These are phyloP conservation scores for Chlorella sorokiniana DNA, from an alignment of 139 green algal genomes.

Conservation along the genomic window DNA sequence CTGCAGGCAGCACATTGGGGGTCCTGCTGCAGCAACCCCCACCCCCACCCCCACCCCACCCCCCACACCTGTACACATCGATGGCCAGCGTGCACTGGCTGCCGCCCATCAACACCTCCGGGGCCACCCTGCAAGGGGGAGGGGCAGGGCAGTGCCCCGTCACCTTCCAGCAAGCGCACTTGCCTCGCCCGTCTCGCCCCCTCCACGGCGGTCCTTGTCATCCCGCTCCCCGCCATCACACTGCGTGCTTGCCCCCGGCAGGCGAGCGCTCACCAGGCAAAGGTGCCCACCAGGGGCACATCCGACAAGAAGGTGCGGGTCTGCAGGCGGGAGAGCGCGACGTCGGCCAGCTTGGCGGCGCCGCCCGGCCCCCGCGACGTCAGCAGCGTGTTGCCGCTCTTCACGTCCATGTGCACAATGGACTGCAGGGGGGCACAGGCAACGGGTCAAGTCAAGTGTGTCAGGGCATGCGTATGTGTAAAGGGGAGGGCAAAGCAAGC, in stretches of 20 bases:
- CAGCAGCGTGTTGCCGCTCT: slow-evolving; percentile 15
- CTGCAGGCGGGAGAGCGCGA: neutral
- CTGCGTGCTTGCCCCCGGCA: neutral
- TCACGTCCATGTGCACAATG: neutral
- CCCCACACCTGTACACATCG: neutral
- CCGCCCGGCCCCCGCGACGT: neutral
- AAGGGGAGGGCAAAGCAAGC: too few relatives aligned
- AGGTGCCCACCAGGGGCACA: neutral
- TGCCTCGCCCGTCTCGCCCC: too few relatives aligned
- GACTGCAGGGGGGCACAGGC: neutral
- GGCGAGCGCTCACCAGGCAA: neutral
- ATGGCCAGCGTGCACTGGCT: neutral
- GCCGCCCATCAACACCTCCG: neutral
- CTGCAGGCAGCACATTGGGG: too few relatives aligned
- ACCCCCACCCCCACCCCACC: too few relatives aligned
- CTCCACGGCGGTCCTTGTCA: too few relatives aligned
- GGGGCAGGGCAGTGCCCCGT: too few relatives aligned
- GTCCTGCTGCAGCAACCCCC: too few relatives aligned
- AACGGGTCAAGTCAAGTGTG: neutral
- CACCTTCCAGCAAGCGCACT: too few relatives aligned
- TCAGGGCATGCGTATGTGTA: too few relatives aligned
- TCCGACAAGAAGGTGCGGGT: neutral
- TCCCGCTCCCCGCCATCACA: neutral
- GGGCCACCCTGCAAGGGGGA: neutral
- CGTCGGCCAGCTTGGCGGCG: neutral